phyloP scores from a whole-genome alignment of 257 asterid species.

The Nicotiana tomentosiformis region DNA sequence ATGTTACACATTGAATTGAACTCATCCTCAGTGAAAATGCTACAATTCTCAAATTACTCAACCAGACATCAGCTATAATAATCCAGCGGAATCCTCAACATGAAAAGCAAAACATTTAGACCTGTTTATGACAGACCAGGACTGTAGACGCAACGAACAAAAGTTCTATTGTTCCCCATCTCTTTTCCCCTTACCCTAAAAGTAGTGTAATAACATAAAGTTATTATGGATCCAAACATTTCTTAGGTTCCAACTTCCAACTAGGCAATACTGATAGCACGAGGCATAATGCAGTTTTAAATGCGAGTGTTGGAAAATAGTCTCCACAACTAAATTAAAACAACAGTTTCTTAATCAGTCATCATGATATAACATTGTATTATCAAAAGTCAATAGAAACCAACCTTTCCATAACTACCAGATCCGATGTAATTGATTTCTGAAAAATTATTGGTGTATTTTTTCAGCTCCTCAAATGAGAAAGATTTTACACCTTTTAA shows the following conservation, averaged over 20 bases:
- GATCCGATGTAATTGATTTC: slow-evolving; percentile 13
- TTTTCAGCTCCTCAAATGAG: slow-evolving; percentile 57
- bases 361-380: not conserved
- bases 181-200: not conserved
- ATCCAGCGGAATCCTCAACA: not conserved
- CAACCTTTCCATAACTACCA: slow-evolving; percentile 21
- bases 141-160: not conserved
- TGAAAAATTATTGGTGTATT: slow-evolving; percentile 41
- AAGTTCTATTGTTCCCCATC: not conserved
- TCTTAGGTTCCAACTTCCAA: not conserved
- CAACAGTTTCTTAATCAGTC: not conserved
- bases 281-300: not conserved
- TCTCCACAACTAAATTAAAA: not conserved
- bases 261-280: not conserved
- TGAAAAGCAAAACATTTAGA: not conserved
- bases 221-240: not conserved
- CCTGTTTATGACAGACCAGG: not conserved
- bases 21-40: not conserved
- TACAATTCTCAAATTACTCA: not conserved
- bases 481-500: slow-evolving; percentile 59
- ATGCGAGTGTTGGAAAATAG: not conserved
- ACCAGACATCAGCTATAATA: not conserved
- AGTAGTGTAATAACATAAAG: not conserved
- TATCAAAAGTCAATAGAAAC: not conserved
- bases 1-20: not conserved